Evolutionary conservation across 768 basidiomycete genomes (phyloP).

Genomic region (Nidularia sp.): DNA sequence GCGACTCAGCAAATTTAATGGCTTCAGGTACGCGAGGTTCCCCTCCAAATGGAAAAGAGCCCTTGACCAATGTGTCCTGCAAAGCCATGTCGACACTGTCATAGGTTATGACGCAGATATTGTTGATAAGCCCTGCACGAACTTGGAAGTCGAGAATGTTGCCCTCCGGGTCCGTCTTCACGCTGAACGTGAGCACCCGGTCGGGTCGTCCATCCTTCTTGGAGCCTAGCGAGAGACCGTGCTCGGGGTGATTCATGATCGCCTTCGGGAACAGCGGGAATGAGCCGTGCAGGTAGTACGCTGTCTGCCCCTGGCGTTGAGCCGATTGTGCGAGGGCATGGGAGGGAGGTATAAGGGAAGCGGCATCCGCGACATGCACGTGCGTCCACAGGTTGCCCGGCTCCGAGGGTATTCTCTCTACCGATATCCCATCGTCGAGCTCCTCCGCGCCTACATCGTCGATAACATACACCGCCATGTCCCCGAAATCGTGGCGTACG

Average conservation of each 20-base stretch:
- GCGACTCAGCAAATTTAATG: constrained; percentile 11
- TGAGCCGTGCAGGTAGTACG: constrained; percentile 64
- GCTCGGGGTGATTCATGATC: constrained; percentile 38
- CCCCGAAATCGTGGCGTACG: constrained; percentile 83
- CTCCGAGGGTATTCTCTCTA: constrained; percentile 63
- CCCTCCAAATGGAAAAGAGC: constrained; percentile 41
- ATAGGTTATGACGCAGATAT: constrained; percentile 64
- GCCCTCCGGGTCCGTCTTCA: constrained; percentile 56
- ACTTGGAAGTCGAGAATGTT: constrained; percentile 69
- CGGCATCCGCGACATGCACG: constrained; percentile 91
- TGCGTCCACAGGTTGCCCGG: constrained; percentile 76
- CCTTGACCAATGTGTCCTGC: constrained; percentile 12
- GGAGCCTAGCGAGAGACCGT: constrained; percentile 37
- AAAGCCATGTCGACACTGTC: constrained; percentile 56
- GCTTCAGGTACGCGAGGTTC: background rate
- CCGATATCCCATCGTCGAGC: constrained; percentile 89
- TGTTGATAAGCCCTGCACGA: constrained; percentile 68
- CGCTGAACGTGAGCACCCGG: constrained; percentile 77
- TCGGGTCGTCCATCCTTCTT: constrained; percentile 31
- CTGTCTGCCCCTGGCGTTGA: constrained; percentile 39
- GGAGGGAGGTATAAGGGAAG: constrained; percentile 66
- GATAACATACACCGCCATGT: constrained; percentile 79
- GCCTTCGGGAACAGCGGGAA: constrained; percentile 70
- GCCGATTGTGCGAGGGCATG: constrained; percentile 64
- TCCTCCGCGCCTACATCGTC: constrained; percentile 80